These are phyloP conservation scores for Suillus subluteus DNA, from an alignment of 768 basidiomycete genomes.

Conservation along the genomic window DNA sequence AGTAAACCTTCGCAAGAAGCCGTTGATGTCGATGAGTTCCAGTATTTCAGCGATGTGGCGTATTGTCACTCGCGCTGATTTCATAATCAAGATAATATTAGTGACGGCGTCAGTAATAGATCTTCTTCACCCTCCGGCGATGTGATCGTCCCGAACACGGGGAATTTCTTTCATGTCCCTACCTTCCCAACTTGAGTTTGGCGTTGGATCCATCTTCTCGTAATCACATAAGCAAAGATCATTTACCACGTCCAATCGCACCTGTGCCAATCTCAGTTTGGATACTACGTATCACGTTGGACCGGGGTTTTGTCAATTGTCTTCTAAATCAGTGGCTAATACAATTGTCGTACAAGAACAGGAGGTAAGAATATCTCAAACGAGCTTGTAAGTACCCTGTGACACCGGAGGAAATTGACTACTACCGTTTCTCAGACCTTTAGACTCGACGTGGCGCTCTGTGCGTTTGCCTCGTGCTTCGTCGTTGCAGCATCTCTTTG, in stretches of 20 bases:
- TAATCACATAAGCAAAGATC: too few species aligned
- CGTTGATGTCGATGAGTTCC: neutral
- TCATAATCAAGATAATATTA: neutral
- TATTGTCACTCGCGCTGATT: neutral
- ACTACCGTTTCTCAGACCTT: neutral
- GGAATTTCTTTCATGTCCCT: slow-evolving; percentile 23
- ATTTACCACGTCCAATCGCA: too few species aligned
- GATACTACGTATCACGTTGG: neutral
- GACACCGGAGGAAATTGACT: neutral
- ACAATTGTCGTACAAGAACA: neutral
- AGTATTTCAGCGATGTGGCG: neutral
- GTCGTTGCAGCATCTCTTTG: neutral
- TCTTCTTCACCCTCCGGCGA: slow-evolving; percentile 37
- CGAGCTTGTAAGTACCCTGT: too few species aligned
- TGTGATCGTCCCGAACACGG: slow-evolving; percentile 36
- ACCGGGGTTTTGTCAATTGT: neutral
- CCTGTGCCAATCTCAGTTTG: too few species aligned
- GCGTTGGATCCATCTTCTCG: too few species aligned
- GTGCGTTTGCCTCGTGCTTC: neutral
- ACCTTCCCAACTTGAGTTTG: too few species aligned
- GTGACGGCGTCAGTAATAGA: slow-evolving; percentile 28
- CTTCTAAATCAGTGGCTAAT: neutral
- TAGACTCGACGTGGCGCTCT: neutral
- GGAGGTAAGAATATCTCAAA: too few species aligned
- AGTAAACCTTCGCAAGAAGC: neutral